phyloP scores from a whole-genome alignment of 176 grass and related monocot genomes.

The Paspalum vaginatum region DNA sequence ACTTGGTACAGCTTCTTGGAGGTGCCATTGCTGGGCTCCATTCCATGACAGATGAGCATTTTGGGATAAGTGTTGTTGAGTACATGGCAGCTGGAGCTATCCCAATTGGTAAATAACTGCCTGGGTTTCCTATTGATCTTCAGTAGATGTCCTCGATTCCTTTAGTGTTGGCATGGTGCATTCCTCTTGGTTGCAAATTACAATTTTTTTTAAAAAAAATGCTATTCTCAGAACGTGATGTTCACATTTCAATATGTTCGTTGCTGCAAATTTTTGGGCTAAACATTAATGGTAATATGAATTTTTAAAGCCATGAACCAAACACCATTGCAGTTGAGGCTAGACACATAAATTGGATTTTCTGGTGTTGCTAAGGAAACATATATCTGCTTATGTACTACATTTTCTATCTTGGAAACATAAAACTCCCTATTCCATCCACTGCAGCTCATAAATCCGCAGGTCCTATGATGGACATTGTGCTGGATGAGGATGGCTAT shows the following conservation, averaged over 20 bases:
- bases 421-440: neutral
- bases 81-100: slow-evolving; percentile 97
- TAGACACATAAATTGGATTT: neutral
- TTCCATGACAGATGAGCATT: slow-evolving; percentile 97
- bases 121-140: neutral
- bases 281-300: neutral
- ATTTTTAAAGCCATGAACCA: slow-evolving; percentile 28
- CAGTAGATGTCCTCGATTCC: neutral
- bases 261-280: neutral
- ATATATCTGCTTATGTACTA: neutral
- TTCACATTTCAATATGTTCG: neutral
- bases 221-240: neutral
- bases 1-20: slow-evolving; percentile 77
- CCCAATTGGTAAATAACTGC: slow-evolving; percentile 70
- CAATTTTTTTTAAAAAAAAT: neutral
- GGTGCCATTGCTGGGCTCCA: slow-evolving; percentile 82
- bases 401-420: neutral
- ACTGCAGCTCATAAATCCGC: slow-evolving; percentile 84
- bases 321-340: neutral
- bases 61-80: slow-evolving; percentile 93
- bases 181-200: neutral
- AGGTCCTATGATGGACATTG: slow-evolving; percentile 94
- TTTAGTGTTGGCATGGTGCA: slow-evolving; percentile 1
- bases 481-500: slow-evolving; percentile 69
- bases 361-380: neutral